Evolutionary conservation across 768 basidiomycete species (phyloP), one percentile per base, ranked within the genome.

Genomic region (Boletus eberwhitei): DNA sequence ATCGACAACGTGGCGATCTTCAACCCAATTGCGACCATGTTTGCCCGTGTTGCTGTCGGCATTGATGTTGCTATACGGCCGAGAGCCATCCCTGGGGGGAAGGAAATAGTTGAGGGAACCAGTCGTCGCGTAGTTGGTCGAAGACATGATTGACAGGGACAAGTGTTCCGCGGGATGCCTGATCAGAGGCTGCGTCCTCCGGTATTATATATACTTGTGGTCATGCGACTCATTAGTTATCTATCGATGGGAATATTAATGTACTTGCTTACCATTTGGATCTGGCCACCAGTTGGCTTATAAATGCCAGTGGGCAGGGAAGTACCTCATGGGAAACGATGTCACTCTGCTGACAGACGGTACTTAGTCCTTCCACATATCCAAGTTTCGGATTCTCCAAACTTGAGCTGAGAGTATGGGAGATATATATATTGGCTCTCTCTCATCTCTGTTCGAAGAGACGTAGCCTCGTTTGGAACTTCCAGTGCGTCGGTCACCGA

Each of bases 191-290:
- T 64, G 41, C 55, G 49, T 45, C 21, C 22, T 14, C 53, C 46
- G 7, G 51, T 67, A 59, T 60, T 26, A 57, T 48, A 79, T 82
- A 35, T 53, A 6, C 12, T 19, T n/a, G 34, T 8, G 40, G 16
- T 45, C 55, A 57, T 19, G 42, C 5, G 53, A n/a, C 35, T n/a
- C 29, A 24, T 31, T 34, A 29, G 17, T 52, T 40, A 35, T 35
- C 24, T 21, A 44, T 44, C 17, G 17, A 26, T 41, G 32, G 14
- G 53, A 26, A 8, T 21, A 53, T 34, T 21, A 31, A 32, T 45
- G 14, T 21, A 13, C 19, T 32, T 21, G 34, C 52, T 34, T 34
- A 38, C 37, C 24, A 26, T 52, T 21, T 34, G 16, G 29, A 12
- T 26, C 24, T 17, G 22, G 2, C n/a, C 9, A 42, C 16, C 16